Percentiles rank a stretch among this genome's conserved stretches.
Evolutionary conservation across 75 land plant species (phyloP).

Genomic region (Picea glauca): DNA sequence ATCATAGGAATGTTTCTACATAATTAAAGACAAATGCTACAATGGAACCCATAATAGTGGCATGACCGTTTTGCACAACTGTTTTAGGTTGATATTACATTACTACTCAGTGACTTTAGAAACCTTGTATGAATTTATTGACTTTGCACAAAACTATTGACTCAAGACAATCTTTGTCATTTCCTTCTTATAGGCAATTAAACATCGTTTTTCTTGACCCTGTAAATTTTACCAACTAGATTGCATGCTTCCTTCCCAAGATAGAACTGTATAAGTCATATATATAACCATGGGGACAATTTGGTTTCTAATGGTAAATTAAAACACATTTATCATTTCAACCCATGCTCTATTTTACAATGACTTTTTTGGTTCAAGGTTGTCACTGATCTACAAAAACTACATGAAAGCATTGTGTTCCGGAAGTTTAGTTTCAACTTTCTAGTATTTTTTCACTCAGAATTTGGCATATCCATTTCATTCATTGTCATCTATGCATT

Average conservation of each 20-base stretch:
- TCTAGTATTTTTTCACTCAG: neutral
- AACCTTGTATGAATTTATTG: neutral
- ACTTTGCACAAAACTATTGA: neutral
- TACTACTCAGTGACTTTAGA: neutral
- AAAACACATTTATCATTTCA: neutral
- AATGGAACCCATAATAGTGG: neutral
- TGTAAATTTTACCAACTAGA: neutral
- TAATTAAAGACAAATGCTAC: neutral
- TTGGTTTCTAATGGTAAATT: neutral
- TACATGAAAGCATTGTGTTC: neutral
- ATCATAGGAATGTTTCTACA: slow-evolving; percentile 41
- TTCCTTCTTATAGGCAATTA: neutral
- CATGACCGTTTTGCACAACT: neutral
- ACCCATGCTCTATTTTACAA: neutral
- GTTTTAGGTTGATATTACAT: neutral
- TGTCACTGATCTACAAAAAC: neutral
- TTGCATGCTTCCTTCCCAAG: neutral
- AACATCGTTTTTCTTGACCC: neutral
- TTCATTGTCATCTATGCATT: neutral
- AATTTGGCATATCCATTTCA: neutral
- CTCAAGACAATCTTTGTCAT: neutral
- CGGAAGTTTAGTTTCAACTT: neutral
- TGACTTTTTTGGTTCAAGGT: neutral
- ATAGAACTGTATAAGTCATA: neutral
- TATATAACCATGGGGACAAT: neutral